Evolutionary conservation across 2,329 filamentous ascomycete species (phyloP).

Genomic region (Clonostachys sp.): DNA sequence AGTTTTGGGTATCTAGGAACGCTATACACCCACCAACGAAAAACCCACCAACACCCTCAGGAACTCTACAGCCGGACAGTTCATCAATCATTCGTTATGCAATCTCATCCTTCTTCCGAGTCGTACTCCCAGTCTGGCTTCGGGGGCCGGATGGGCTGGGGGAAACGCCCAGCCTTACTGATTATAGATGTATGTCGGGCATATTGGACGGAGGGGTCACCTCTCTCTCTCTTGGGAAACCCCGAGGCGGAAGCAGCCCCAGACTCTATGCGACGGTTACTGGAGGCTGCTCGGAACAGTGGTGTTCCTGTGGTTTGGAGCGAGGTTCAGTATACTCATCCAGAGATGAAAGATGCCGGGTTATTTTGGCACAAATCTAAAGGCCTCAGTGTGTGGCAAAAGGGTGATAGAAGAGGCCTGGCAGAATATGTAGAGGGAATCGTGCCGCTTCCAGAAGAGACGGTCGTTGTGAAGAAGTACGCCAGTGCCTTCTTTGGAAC

Average conservation of each 20-base stretch:
- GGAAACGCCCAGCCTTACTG: constrained; percentile 31
- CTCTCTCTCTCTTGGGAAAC: constrained; percentile 31
- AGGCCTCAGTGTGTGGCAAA: constrained; percentile 31
- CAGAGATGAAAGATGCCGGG: constrained; percentile 37
- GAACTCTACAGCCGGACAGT: too few relatives aligned
- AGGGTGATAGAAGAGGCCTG: constrained; percentile 28
- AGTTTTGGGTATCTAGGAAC: too few relatives aligned
- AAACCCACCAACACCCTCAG: too few relatives aligned
- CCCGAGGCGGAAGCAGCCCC: constrained; percentile 25
- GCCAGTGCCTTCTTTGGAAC: constrained; percentile 40
- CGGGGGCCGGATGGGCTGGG: constrained; percentile 36
- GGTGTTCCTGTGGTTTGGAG: constrained; percentile 36
- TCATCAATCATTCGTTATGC: too few relatives aligned
- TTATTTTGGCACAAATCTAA: constrained; percentile 36
- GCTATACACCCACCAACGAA: too few relatives aligned
- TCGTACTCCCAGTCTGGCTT: constrained; percentile 27
- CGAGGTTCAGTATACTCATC: constrained; percentile 32
- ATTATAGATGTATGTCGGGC: constrained; percentile 41
- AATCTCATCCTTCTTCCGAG: background rate
- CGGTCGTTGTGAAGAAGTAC: constrained; percentile 34
- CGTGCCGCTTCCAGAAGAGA: constrained; percentile 23
- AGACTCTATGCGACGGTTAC: constrained; percentile 28
- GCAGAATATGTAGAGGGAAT: constrained; percentile 30
- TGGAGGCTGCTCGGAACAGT: constrained; percentile 29
- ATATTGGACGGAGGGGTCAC: constrained; percentile 35